These are phyloP conservation scores for Botrytis deweyae DNA, from an alignment of 2,329 filamentous ascomycete genomes.

Conservation along the genomic window DNA sequence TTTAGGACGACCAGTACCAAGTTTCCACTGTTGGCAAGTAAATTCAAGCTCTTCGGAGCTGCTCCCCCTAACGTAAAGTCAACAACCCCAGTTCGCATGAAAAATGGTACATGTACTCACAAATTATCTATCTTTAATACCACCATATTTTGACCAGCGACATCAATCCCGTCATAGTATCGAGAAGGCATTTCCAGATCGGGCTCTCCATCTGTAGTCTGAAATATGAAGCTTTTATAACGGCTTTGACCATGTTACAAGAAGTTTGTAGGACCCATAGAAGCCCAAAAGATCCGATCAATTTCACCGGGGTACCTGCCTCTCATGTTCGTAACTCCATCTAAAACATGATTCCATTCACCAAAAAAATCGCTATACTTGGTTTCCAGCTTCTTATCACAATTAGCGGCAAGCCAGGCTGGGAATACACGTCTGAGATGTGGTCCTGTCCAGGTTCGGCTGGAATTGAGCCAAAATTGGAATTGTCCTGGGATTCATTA, in stretches of 20 bases:
- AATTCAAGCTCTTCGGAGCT: conserved; percentile 7
- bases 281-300: conserved; percentile 6
- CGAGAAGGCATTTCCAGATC: not conserved
- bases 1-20: not conserved
- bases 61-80: not conserved
- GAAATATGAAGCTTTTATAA: conserved; percentile 3
- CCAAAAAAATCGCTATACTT: not conserved
- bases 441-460: not conserved
- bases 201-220: not conserved
- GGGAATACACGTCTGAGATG: conserved; percentile 7
- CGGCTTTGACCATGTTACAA: conserved; percentile 3
- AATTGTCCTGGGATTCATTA: not conserved
- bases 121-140: conserved; percentile 7
- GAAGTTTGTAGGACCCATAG: not conserved
- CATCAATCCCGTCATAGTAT: conserved; percentile 3
- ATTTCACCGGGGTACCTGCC: not conserved
- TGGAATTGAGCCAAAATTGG: not conserved
- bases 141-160: not conserved
- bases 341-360: conserved; percentile 6
- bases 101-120: not conserved
- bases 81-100: not conserved
- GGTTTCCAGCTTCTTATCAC: not conserved
- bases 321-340: not conserved
- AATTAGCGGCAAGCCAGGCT: conserved; percentile 2
- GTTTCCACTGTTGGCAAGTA: conserved; percentile 10